Percentiles rank a stretch among this genome's conserved stretches.
Conservation (phyloP, 129 eudicot genomes). For the Glebionis coronaria region DNA sequence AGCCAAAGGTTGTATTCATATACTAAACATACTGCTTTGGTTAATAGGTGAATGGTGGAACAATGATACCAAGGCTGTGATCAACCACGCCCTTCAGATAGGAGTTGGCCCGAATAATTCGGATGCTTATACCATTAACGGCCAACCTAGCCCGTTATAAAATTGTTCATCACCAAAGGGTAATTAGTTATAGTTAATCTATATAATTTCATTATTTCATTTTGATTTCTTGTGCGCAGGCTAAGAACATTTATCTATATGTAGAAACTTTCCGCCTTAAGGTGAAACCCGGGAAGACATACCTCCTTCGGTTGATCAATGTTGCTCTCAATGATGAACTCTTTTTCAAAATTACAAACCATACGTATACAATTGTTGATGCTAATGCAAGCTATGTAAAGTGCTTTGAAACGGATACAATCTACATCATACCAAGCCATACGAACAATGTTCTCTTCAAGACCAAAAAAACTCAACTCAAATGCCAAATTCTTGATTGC, state of each 20-base stretch:
- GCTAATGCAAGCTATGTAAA: too few species aligned
- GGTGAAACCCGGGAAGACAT: constrained; percentile 45
- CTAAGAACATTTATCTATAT: neutral
- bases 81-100: constrained; percentile 66
- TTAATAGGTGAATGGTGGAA: constrained; percentile 76
- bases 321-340: too few species aligned
- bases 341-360: too few species aligned
- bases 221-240: neutral
- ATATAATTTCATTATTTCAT: too few species aligned
- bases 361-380: too few species aligned
- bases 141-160: constrained; percentile 72
- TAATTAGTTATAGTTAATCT: neutral
- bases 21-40: neutral
- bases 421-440: too few species aligned
- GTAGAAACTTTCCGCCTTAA: constrained; percentile 40
- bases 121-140: too few species aligned
- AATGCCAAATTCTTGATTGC: constrained; percentile 37
- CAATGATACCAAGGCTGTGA: constrained; percentile 60
- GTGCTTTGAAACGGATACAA: too few species aligned
- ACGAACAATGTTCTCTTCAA: constrained; percentile 44
- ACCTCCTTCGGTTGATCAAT: too few species aligned
- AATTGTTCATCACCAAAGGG: constrained; percentile 54
- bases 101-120: constrained; percentile 79
- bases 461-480: constrained; percentile 35
- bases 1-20: neutral